Evolutionary conservation across 305 asterid species (phyloP).

Genomic region (Rubia tinctorum): DNA sequence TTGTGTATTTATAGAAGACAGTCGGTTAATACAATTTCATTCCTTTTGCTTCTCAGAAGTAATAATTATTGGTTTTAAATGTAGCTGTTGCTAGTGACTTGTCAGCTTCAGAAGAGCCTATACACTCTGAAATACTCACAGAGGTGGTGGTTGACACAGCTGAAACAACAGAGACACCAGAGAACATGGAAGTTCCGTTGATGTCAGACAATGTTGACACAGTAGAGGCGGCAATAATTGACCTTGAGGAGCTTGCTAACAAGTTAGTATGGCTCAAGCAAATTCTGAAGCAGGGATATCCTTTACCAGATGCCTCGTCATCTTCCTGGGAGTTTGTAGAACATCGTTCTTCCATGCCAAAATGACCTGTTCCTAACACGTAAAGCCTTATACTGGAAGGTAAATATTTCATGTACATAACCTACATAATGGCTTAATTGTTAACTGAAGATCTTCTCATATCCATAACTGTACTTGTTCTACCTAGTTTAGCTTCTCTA

Average conservation of each 20-base stretch:
- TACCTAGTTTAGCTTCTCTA: no score
- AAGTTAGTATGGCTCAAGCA: conserved; percentile 56
- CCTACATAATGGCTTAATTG: background rate
- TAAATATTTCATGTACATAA: no score
- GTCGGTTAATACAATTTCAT: background rate
- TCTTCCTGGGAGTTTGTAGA: conserved; percentile 29
- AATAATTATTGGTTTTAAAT: background rate
- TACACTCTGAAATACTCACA: background rate
- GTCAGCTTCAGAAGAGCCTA: background rate
- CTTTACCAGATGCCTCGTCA: conserved; percentile 24
- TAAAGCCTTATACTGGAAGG: background rate
- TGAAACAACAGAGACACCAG: conserved; percentile 9
- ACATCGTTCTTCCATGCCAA: conserved; percentile 17
- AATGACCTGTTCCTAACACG: conserved; percentile 6
- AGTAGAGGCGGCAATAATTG: conserved; percentile 46
- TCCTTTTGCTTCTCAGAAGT: background rate
- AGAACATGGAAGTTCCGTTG: conserved; percentile 20
- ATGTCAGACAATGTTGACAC: conserved; percentile 31
- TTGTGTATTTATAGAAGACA: no score
- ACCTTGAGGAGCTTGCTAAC: conserved; percentile 48
- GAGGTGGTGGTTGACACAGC: background rate
- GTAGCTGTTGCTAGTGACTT: conserved; percentile 10
- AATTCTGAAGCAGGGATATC: conserved; percentile 26
- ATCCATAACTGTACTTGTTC: background rate
- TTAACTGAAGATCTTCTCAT: background rate